These are phyloP conservation scores for Tuber indicum DNA, from an alignment of 495 filamentous ascomycete genomes.

Conservation along the genomic window DNA sequence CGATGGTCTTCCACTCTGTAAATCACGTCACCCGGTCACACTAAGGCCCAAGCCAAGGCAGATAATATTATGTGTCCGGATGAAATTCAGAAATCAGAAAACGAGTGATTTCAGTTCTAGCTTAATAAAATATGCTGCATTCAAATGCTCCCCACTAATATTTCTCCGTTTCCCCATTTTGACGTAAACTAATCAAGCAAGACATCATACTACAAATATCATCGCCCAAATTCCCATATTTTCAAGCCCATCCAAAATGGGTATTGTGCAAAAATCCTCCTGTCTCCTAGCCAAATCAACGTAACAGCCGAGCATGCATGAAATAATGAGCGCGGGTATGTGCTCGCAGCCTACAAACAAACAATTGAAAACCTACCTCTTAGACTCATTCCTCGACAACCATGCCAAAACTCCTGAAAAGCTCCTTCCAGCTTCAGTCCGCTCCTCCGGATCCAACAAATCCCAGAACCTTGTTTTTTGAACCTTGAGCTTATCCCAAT, in stretches of 20 bases:
- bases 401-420: conserved; percentile 31
- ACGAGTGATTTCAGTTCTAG: neutral
- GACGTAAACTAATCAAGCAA: neutral
- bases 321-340: neutral
- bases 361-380: conserved; percentile 7
- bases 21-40: neutral
- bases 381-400: conserved; percentile 28
- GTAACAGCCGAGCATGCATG: neutral
- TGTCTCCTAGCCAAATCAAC: neutral
- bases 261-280: neutral
- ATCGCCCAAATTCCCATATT: neutral
- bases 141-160: neutral
- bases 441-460: conserved; percentile 36
- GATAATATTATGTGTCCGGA: neutral
- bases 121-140: neutral
- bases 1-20: neutral
- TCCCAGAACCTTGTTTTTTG: conserved; percentile 37
- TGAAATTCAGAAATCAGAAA: neutral
- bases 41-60: neutral
- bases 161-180: neutral
- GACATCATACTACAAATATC: neutral
- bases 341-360: neutral
- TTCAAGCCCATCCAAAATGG: neutral
- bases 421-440: conserved; percentile 34
- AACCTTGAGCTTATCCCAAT: conserved; percentile 36